Conservation (phyloP, 2,329 filamentous ascomycete species). For the Diplodia corticola region DNA sequence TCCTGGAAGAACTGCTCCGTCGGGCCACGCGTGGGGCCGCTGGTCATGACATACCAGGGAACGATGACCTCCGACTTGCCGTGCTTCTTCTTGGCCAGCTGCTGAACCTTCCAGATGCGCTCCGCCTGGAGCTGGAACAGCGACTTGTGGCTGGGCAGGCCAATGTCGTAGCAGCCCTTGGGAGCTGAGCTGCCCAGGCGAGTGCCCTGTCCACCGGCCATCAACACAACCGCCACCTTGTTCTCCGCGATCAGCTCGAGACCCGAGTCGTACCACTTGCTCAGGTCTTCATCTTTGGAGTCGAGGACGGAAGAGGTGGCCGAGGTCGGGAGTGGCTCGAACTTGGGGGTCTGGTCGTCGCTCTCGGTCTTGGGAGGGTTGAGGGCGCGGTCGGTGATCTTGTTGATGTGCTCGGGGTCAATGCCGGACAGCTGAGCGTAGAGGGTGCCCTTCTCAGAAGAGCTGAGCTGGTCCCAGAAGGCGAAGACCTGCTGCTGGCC, state of each 20-base stretch:
- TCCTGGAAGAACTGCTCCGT: conserved; percentile 94
- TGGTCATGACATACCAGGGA: conserved; percentile 99
- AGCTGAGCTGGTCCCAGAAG: conserved; percentile 79
- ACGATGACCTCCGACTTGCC: conserved; percentile 62
- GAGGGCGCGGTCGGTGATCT: conserved; percentile 78
- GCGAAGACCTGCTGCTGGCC: conserved; percentile 80
- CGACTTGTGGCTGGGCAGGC: conserved; percentile 86
- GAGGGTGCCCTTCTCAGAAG: conserved; percentile 72
- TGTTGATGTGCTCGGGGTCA: conserved; percentile 84
- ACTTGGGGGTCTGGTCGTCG: conserved; percentile 53
- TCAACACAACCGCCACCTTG: conserved; percentile 82
- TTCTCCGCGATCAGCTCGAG: conserved; percentile 66
- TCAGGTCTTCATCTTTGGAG: conserved; percentile 73
- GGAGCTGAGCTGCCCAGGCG: conserved; percentile 90
- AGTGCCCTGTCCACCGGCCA: conserved; percentile 97
- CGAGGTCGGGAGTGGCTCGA: conserved; percentile 85
- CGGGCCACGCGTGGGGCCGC: conserved; percentile 84
- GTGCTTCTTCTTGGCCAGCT: conserved; percentile 71
- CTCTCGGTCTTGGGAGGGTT: conserved; percentile 67
- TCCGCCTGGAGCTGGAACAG: conserved; percentile 98
- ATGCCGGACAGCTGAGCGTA: conserved; percentile 80
- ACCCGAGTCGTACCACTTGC: conserved; percentile 78
- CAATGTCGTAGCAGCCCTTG: conserved; percentile 97
- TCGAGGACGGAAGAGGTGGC: conserved; percentile 90
- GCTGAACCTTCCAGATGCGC: conserved; percentile 83